Evolutionary conservation across 495 filamentous ascomycete species (phyloP).

Genomic region (Penicillium taxi): DNA sequence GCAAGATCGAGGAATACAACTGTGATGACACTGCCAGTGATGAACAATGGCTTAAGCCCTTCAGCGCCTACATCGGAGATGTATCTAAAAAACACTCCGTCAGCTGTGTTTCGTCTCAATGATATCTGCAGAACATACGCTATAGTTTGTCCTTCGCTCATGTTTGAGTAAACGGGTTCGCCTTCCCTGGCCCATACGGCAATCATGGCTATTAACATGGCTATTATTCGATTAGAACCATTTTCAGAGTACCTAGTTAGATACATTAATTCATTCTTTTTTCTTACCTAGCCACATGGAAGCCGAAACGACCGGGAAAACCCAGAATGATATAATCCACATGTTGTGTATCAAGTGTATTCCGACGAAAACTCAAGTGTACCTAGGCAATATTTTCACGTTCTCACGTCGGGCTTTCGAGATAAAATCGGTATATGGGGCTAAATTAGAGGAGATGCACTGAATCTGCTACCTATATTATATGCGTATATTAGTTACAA

Average conservation of each 20-base stretch:
- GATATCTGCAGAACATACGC: conserved; percentile 48
- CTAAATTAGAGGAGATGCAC: no score
- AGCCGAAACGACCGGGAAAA: conserved; percentile 74
- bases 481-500: no score
- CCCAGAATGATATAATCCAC: conserved; percentile 56
- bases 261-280: no score
- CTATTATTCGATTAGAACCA: conserved; percentile 24
- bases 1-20: conserved; percentile 78
- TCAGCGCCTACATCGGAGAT: conserved; percentile 78
- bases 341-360: conserved; percentile 24
- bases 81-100: conserved; percentile 23
- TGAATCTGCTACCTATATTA: no score
- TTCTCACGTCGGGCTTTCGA: no score
- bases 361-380: no score
- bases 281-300: conserved; percentile 71
- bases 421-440: no score
- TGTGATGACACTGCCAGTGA: conserved; percentile 68
- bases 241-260: no score
- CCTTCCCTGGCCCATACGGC: conserved; percentile 59
- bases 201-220: conserved; percentile 62
- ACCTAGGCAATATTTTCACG: no score
- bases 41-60: conserved; percentile 77
- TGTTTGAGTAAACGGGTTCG: conserved; percentile 54
- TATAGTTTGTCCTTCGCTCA: conserved; percentile 57
- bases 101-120: no score